Evolutionary conservation across 495 filamentous ascomycete genomes (phyloP), one percentile per base, ranked within the genome.

Genomic region (Geoglossum glabrum): DNA sequence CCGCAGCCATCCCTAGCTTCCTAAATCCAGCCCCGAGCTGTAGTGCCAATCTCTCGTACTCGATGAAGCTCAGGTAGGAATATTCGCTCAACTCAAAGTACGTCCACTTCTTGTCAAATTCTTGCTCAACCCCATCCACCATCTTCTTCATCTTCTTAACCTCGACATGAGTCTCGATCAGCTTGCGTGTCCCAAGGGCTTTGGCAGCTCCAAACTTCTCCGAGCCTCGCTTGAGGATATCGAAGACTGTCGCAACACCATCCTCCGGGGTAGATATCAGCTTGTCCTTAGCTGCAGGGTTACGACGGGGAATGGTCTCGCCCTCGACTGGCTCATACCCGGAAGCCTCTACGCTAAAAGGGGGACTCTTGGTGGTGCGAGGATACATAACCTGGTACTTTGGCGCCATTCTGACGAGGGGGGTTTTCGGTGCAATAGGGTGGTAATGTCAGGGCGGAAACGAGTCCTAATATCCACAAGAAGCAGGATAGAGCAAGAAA

Each of bases 61-160:
- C 87, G 58, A 80, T 79, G 73, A 92, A 98, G 65, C 78, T 85
- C 67, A 85, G 78, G 73, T 84, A 98, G 59, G 79, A 78, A 73
- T 95, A 98, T 59, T 72, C 79, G 66, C 86, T 86, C 67, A 93
- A 80, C 73, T 98, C 92, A 69, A 90, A 96, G 72, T 86, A 98
- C 54, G 81, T 84, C 92, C 92, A 98, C 60, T 86, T 77, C 82
- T 98, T 98, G 67, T 95, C 85, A 25, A 95, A 82, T 73, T 95
- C 83, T 64, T 77, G 69, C 71, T 95, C 86, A 63, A 85, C 78
- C 45, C 92, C 92, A 69, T 98, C 88, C 19, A 97, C 76, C 59
- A 90, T 75, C 77, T 94, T 98, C 83, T 94, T 96, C 65, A 98
- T 72, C 78, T 92, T 95, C 77, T 95, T 97, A 62, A 81, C 86